Percentiles rank a stretch among this genome's conserved stretches.
Evolutionary conservation across 1,284 basidiomycete genomes (phyloP).

Genomic region (Apiotrichum brassicae): DNA sequence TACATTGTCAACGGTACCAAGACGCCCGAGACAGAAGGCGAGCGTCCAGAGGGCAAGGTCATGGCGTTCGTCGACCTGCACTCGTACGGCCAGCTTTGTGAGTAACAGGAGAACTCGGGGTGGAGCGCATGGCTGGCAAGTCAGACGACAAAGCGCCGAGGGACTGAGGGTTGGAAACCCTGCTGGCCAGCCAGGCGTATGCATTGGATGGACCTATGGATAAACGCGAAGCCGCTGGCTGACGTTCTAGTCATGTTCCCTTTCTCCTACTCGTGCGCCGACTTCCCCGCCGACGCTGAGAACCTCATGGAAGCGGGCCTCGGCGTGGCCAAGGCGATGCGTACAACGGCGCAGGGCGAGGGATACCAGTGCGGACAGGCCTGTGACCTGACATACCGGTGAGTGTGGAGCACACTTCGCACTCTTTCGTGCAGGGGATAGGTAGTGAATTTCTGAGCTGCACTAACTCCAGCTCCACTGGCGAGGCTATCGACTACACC

Average conservation of each 20-base stretch:
- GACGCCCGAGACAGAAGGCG: neutral
- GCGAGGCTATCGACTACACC: constrained; percentile 70
- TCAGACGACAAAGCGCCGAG: too few relatives aligned
- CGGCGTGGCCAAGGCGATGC: constrained; percentile 62
- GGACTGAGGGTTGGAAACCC: too few relatives aligned
- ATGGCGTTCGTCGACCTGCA: constrained; percentile 67
- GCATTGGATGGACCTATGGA: too few relatives aligned
- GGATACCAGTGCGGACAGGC: constrained; percentile 58
- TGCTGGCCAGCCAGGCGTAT: too few relatives aligned
- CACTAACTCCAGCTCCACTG: constrained; percentile 46
- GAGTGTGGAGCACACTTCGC: constrained; percentile 18
- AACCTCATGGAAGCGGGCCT: constrained; percentile 70
- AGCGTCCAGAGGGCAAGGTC: constrained; percentile 40
- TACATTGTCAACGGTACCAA: constrained; percentile 53
- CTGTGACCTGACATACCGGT: constrained; percentile 62
- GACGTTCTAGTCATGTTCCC: constrained; percentile 54
- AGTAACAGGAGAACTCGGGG: too few relatives aligned
- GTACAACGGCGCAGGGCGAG: constrained; percentile 54
- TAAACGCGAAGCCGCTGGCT: neutral
- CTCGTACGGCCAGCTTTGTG: constrained; percentile 76
- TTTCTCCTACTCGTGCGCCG: constrained; percentile 66
- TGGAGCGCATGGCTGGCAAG: too few relatives aligned
- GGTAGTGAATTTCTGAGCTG: neutral
- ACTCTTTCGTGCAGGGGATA: too few relatives aligned
- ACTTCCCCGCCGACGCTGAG: constrained; percentile 66